Evolutionary conservation across 2,329 filamentous ascomycete species (phyloP), one percentile per base, ranked within the genome.

Genomic region (Huntiella omanensis): DNA sequence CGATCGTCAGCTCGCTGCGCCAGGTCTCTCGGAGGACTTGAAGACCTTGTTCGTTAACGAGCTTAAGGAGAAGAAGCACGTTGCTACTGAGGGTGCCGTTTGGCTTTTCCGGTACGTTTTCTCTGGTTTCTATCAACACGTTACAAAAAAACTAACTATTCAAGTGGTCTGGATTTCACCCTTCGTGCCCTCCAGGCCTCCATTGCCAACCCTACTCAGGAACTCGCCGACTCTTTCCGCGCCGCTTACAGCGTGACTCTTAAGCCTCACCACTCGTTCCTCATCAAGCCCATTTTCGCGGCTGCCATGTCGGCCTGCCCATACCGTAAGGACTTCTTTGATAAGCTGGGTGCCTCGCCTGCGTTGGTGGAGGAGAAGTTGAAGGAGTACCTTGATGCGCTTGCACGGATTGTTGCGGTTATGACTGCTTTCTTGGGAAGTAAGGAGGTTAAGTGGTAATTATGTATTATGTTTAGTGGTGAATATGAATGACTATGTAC

Each of bases 261-360:
- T 56, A 94, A 93, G 69, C 83, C 82, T 19, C 78, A 93, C 68
- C 91, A 98, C 70, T 77, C 71, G 59, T 86, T 93, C 64, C 56
- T 95, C 52, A 68, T 95, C 56, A 94, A 93, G 72, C 85, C 85
- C 51, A 71, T 95, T 59, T 96, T 96, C 73, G 82, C 73, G 55
- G 81, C 86, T 51, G 88, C 88, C 60, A 94, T 98, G 86, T 75
- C 75, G 55, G 87, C 86, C 13, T 88, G 83, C 54, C 91, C 91
- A 1, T 94, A 95, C 71, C 77, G 88, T 55, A 84, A 83, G 61
- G 83, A 88, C 63, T 96, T 98, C 60, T 96, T 95, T 61, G 64
- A 64, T 53, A 94, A 95, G 73, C 70, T 98, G 38, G 86, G 83
- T 34, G 66, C 68, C 15, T 73, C 83, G 57, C 62, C 71, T 35